phyloP scores from a whole-genome alignment of 768 basidiomycete genomes.

The Boletus subparvulus region DNA sequence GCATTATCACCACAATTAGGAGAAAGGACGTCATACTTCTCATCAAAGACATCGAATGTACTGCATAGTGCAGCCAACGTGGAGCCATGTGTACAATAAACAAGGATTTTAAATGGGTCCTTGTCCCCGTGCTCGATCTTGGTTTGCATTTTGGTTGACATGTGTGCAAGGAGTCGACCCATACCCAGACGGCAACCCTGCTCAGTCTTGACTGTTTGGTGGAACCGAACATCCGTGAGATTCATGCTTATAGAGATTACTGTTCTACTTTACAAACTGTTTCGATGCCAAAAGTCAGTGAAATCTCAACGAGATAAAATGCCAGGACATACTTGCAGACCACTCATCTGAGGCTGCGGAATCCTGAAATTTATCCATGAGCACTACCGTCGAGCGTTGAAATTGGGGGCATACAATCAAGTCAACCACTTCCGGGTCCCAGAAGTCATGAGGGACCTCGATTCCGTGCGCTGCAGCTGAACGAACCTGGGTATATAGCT shows the following conservation, averaged over 20 bases:
- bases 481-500: conserved; percentile 46
- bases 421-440: conserved; percentile 58
- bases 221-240: conserved; percentile 7
- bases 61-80: conserved; percentile 60
- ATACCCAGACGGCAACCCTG: conserved; percentile 76
- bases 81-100: conserved; percentile 74
- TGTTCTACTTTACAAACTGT: conserved; percentile 23
- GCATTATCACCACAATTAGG: background rate
- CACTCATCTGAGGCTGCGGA: conserved; percentile 74
- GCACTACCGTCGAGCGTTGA: background rate
- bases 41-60: conserved; percentile 72
- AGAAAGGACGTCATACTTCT: conserved; percentile 46
- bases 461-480: conserved; percentile 73
- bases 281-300: conserved; percentile 7
- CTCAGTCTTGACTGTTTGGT: conserved; percentile 59
- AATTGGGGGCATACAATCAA: conserved; percentile 46
- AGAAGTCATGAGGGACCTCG: conserved; percentile 68
- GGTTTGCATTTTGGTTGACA: conserved; percentile 59
- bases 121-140: conserved; percentile 47
- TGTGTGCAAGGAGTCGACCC: conserved; percentile 69
- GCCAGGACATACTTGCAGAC: conserved; percentile 54
- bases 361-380: conserved; percentile 44
- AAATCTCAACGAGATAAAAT: background rate
- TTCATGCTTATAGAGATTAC: background rate
- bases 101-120: conserved; percentile 60